Conservation (phyloP, 495 filamentous ascomycete genomes). For the Apiosordaria backusii region DNA sequence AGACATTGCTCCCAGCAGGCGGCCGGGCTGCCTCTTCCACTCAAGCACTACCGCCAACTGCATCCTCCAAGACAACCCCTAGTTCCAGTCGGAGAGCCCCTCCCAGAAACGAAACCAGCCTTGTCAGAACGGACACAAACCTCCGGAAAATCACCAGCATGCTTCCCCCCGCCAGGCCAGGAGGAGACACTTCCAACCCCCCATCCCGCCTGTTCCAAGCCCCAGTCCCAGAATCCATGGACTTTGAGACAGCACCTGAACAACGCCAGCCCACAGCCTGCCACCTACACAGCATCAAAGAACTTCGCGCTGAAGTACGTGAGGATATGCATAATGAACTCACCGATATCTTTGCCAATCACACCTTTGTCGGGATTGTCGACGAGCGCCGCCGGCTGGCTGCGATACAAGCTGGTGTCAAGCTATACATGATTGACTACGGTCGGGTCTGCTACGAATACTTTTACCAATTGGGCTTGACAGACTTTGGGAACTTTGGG, state of each 20-base stretch:
- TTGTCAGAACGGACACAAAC: conserved; percentile 87
- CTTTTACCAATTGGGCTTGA: conserved; percentile 95
- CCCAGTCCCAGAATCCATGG: conserved; percentile 26
- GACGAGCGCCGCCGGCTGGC: conserved; percentile 83
- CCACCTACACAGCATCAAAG: conserved; percentile 72
- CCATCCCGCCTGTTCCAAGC: conserved; percentile 10
- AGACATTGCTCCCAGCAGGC: conserved; percentile 76
- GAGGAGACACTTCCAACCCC: conserved; percentile 12
- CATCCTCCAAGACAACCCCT: conserved; percentile 30
- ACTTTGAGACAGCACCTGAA: conserved; percentile 69
- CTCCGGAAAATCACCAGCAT: conserved; percentile 95
- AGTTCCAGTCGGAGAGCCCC: conserved; percentile 31
- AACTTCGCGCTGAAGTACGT: conserved; percentile 75
- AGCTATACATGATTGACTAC: conserved; percentile 92
- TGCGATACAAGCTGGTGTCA: conserved; percentile 89
- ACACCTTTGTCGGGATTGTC: conserved; percentile 91
- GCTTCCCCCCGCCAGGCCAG: conserved; percentile 53
- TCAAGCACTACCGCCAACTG: conserved; percentile 30
- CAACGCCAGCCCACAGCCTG: conserved; percentile 61
- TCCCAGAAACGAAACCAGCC: conserved; percentile 76
- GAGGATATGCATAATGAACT: conserved; percentile 83
- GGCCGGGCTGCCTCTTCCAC: conserved; percentile 37
- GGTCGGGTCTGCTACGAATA: conserved; percentile 83
- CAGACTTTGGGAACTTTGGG: conserved; percentile 95
- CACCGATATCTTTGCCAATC: conserved; percentile 82